Evolutionary conservation across 2,329 filamentous ascomycete species (phyloP).

Genomic region (Colletotrichum sp.): DNA sequence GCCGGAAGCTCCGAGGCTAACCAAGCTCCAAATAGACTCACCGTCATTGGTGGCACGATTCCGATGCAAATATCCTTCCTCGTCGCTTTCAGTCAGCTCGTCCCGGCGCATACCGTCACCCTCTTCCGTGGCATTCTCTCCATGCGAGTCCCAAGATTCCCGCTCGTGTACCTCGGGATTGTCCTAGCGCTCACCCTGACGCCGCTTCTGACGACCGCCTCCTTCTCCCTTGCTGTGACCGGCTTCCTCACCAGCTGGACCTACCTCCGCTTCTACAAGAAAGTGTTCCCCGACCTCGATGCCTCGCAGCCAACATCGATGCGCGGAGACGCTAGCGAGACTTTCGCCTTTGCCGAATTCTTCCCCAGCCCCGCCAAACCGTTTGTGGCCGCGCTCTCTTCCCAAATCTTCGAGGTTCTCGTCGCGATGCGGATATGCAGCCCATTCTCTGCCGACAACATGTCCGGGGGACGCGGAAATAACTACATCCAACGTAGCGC

Average conservation of each 20-base stretch:
- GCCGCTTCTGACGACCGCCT: constrained; percentile 69
- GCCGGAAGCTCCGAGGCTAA: background rate
- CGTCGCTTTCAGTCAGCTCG: constrained; percentile 95
- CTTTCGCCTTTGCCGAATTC: constrained; percentile 94
- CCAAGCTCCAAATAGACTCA: constrained; percentile 61
- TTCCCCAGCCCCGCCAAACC: constrained; percentile 88
- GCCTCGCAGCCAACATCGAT: constrained; percentile 66
- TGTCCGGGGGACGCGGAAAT: constrained; percentile 74
- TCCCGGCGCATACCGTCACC: constrained; percentile 95
- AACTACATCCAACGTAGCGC: constrained; percentile 60
- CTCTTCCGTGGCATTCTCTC: constrained; percentile 89
- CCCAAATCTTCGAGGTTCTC: constrained; percentile 75
- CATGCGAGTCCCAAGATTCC: constrained; percentile 78
- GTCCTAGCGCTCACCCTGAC: constrained; percentile 69
- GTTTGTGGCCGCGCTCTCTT: constrained; percentile 74
- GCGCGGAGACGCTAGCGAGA: constrained; percentile 92
- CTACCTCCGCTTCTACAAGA: constrained; percentile 95
- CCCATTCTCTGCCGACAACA: constrained; percentile 83
- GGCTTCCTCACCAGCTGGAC: constrained; percentile 92
- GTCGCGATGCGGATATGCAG: constrained; percentile 80
- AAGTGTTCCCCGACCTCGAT: constrained; percentile 72
- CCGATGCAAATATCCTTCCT: constrained; percentile 92
- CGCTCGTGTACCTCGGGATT: constrained; percentile 76
- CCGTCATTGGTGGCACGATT: constrained; percentile 86
- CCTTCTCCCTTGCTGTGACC: constrained; percentile 78